Conservation (phyloP, 1,284 basidiomycete species). For the Leccinum holopus region DNA sequence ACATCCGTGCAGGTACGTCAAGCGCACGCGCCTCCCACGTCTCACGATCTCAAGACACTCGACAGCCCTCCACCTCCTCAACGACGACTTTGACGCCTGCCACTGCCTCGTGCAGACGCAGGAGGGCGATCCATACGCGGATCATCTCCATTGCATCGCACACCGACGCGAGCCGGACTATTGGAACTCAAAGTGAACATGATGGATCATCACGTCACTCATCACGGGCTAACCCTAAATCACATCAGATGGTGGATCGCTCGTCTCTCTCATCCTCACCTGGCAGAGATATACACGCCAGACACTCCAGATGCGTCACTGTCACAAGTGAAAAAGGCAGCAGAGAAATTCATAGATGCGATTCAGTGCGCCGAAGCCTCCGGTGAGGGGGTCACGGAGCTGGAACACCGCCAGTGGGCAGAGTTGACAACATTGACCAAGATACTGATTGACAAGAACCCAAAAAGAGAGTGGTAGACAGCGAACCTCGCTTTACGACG, state of each 20-base stretch:
- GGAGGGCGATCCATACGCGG: constrained; percentile 27
- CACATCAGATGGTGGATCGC: constrained; percentile 21
- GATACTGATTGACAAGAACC: constrained; percentile 18
- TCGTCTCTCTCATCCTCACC: constrained; percentile 21
- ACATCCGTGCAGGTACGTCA: constrained; percentile 18
- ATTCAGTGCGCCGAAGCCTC: constrained; percentile 14
- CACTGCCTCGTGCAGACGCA: constrained; percentile 29
- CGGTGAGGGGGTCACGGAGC: constrained; percentile 12
- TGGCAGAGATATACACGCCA: constrained; percentile 23
- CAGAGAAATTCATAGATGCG: constrained; percentile 4
- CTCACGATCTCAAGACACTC: not conserved
- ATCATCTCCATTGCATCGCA: constrained; percentile 28
- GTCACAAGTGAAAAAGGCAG: constrained; percentile 14
- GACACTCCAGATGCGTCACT: constrained; percentile 7
- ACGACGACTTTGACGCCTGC: constrained; percentile 30
- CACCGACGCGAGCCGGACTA: constrained; percentile 33
- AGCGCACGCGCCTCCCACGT: not conserved
- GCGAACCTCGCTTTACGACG: not conserved
- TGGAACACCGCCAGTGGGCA: constrained; percentile 25
- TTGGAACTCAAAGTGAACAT: constrained; percentile 21
- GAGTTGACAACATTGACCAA: constrained; percentile 30
- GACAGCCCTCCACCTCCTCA: constrained; percentile 30
- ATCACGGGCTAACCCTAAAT: not conserved
- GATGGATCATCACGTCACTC: not conserved
- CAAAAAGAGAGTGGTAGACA: not conserved